Percentiles rank a stretch among this genome's conserved stretches.
phyloP scores from a whole-genome alignment of 805 yeast genomes.

The Sugiyamaella valdiviana region DNA sequence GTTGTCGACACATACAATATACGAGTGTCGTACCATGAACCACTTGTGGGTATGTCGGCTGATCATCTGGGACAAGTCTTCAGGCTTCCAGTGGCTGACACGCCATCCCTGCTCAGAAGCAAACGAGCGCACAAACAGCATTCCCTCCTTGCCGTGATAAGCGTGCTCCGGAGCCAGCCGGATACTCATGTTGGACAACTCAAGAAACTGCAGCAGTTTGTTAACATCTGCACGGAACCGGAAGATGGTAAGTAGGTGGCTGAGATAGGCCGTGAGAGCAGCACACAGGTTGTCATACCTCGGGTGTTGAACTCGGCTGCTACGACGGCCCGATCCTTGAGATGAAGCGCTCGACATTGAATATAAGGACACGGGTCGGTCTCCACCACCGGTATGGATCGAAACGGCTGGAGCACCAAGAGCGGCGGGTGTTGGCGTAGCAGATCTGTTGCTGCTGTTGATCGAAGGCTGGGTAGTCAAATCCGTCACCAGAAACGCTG shows the following conservation, averaged over 20 bases:
- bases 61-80: slow-evolving; percentile 80
- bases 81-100: slow-evolving; percentile 77
- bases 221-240: slow-evolving; percentile 77
- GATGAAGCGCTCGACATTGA: neutral
- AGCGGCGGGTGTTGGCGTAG: neutral
- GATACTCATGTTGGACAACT: slow-evolving; percentile 81
- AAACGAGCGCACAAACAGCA: slow-evolving; percentile 67
- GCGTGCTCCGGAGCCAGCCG: slow-evolving; percentile 75
- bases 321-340: neutral
- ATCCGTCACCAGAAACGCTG: neutral
- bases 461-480: neutral
- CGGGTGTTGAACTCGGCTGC: neutral
- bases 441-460: neutral
- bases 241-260: slow-evolving; percentile 46
- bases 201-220: slow-evolving; percentile 77
- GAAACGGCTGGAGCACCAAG: no score
- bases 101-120: slow-evolving; percentile 94
- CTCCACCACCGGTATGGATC: neutral
- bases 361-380: neutral
- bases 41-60: slow-evolving; percentile 87
- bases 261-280: slow-evolving; percentile 2
- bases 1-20: slow-evolving; percentile 78
- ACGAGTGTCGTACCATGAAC: slow-evolving; percentile 81
- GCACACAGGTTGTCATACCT: slow-evolving; percentile 1
- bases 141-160: slow-evolving; percentile 85